A percentile compares a stretch with the other conserved stretches of the same genome.
Evolutionary conservation across 1,139 yeast genomes (phyloP).

Genomic region (Candida tropicalis): DNA sequence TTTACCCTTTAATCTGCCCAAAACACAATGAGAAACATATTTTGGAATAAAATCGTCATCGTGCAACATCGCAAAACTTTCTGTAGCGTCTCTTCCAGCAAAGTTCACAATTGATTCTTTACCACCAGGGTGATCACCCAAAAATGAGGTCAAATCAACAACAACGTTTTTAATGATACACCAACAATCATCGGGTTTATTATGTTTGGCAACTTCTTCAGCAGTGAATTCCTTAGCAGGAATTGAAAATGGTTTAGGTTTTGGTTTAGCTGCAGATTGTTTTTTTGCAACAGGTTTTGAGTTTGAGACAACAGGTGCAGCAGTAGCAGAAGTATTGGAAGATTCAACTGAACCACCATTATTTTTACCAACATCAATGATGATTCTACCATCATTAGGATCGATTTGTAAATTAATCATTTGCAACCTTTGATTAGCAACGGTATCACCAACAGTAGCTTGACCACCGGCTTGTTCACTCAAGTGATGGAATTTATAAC

Average conservation of each 20-base stretch:
- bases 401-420: conserved; percentile 52
- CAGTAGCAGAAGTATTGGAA: conserved; percentile 4
- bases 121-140: conserved; percentile 90
- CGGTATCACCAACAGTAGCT: neutral
- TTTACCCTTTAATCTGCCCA: conserved; percentile 53
- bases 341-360: conserved; percentile 7
- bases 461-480: too few relatives aligned
- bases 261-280: conserved; percentile 3
- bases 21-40: conserved; percentile 48
- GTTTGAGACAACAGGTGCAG: conserved; percentile 10
- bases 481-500: conserved; percentile 34
- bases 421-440: conserved; percentile 34
- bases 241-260: conserved; percentile 27
- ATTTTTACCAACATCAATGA: conserved; percentile 31
- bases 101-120: conserved; percentile 66
- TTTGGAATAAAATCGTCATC: conserved; percentile 55
- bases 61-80: conserved; percentile 67
- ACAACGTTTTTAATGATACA: conserved; percentile 82
- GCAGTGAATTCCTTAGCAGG: conserved; percentile 47
- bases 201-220: conserved; percentile 68
- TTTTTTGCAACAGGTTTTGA: conserved; percentile 9
- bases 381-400: conserved; percentile 28
- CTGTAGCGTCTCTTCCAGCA: conserved; percentile 93
- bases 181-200: conserved; percentile 75
- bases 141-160: conserved; percentile 78